Conservation (phyloP, 495 filamentous ascomycete species). For the Neurospora sp. region DNA sequence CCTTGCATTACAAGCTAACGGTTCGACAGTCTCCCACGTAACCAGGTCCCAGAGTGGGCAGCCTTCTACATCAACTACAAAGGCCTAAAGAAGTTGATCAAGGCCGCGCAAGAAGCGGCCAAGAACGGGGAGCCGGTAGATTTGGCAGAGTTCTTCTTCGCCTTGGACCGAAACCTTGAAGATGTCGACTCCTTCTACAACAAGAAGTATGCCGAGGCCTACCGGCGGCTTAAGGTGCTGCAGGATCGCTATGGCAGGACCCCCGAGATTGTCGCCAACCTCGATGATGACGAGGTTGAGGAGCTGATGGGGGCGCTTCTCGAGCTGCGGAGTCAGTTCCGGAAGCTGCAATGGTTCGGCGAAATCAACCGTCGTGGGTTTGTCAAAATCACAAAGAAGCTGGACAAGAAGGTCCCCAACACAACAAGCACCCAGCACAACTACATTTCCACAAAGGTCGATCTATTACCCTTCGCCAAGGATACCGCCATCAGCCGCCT, state of each 20-base stretch:
- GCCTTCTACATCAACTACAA: conserved; percentile 93
- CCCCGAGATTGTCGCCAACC: conserved; percentile 35
- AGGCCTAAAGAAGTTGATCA: conserved; percentile 87
- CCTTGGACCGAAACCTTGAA: conserved; percentile 91
- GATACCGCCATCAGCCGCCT: conserved; percentile 54
- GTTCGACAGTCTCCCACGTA: conserved; percentile 61
- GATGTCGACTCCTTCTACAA: conserved; percentile 93
- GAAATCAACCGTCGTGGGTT: conserved; percentile 94
- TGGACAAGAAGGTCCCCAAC: conserved; percentile 78
- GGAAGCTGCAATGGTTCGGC: conserved; percentile 94
- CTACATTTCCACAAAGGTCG: conserved; percentile 82
- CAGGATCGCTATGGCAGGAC: conserved; percentile 68
- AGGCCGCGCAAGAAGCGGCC: conserved; percentile 52
- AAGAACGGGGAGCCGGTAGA: conserved; percentile 66
- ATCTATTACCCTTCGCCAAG: conserved; percentile 72
- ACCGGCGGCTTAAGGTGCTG: conserved; percentile 72
- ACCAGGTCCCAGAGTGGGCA: conserved; percentile 96
- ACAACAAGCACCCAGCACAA: conserved; percentile 54
- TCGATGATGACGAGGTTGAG: conserved; percentile 68
- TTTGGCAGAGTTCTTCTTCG: conserved; percentile 85
- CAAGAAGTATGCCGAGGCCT: conserved; percentile 76
- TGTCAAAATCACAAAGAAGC: conserved; percentile 95
- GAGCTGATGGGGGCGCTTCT: conserved; percentile 83
- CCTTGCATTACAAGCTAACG: conserved; percentile 4
- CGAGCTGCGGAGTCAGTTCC: conserved; percentile 73